Conservation (phyloP, 2,329 filamentous ascomycete genomes). For the Trichoderma asperellum region DNA sequence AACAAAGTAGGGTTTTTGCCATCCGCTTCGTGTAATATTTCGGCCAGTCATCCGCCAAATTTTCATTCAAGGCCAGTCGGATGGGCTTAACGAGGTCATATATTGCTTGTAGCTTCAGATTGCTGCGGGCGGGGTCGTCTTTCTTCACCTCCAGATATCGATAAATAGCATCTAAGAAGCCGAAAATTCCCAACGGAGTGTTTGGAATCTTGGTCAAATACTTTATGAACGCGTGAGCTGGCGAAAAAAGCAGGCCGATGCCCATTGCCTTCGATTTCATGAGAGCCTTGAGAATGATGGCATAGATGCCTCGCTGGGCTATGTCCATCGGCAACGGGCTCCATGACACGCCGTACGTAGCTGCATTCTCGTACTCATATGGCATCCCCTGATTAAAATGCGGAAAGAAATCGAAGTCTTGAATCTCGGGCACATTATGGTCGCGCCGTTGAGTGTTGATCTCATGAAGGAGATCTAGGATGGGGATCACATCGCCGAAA, state of each 20-base stretch:
- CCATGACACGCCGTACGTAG: conserved; percentile 42
- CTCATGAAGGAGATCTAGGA: conserved; percentile 45
- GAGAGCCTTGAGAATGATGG: conserved; percentile 42
- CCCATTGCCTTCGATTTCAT: conserved; percentile 41
- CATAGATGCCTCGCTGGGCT: conserved; percentile 42
- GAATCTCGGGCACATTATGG: conserved; percentile 30
- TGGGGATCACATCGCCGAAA: conserved; percentile 41
- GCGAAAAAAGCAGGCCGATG: conserved; percentile 39
- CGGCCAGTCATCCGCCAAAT: conserved; percentile 32
- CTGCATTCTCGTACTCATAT: conserved; percentile 18
- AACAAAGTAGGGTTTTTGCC: conserved; percentile 37
- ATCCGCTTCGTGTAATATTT: conserved; percentile 36
- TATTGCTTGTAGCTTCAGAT: conserved; percentile 31
- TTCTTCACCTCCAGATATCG: conserved; percentile 37
- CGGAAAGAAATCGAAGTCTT: conserved; percentile 43
- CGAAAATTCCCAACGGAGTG: conserved; percentile 36
- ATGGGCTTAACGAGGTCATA: conserved; percentile 44
- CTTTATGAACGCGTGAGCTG: conserved; percentile 38
- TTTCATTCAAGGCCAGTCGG: conserved; percentile 35
- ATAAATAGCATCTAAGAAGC: conserved; percentile 42
- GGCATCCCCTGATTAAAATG: conserved; percentile 39
- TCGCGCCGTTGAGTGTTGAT: conserved; percentile 38
- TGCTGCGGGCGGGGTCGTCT: neutral
- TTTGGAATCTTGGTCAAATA: conserved; percentile 40
- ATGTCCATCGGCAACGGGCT: conserved; percentile 33